phyloP scores from a whole-genome alignment of 1,284 basidiomycete genomes.

The Hypsizygus ulmarius region DNA sequence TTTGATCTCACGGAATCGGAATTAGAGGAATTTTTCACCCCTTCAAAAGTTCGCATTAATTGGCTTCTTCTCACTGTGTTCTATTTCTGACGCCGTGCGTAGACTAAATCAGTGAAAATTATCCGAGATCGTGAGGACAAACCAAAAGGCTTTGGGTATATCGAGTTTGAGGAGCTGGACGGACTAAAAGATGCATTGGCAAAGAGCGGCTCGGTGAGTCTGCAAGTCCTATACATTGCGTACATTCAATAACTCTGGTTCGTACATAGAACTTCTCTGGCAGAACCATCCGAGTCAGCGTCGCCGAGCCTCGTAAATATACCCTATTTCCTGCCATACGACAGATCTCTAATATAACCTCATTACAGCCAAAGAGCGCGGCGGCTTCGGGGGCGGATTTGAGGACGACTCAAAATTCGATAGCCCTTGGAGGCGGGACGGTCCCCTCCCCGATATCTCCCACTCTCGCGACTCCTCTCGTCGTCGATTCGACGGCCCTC shows the following conservation, averaged over 20 bases:
- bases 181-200: conserved; percentile 80
- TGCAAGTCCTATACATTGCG: not conserved
- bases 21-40: conserved; percentile 77
- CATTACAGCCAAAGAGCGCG: conserved; percentile 66
- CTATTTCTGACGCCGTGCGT: conserved; percentile 9
- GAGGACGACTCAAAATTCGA: conserved; percentile 76
- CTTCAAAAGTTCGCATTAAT: conserved; percentile 49
- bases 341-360: conserved; percentile 9
- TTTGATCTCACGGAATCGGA: conserved; percentile 91
- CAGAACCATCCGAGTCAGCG: conserved; percentile 84
- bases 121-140: conserved; percentile 90
- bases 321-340: conserved; percentile 1
- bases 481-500: conserved; percentile 58
- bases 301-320: conserved; percentile 90
- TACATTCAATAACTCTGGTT: conserved; percentile 2
- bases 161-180: conserved; percentile 87
- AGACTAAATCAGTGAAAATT: conserved; percentile 87
- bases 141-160: conserved; percentile 97
- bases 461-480: conserved; percentile 57
- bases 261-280: conserved; percentile 63
- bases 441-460: conserved; percentile 72
- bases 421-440: conserved; percentile 83
- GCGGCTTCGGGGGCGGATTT: conserved; percentile 47
- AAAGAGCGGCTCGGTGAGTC: conserved; percentile 61
- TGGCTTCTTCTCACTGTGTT: conserved; percentile 2